Percentiles rank a stretch among this genome's conserved stretches.
phyloP scores from a whole-genome alignment of 2,329 filamentous ascomycete genomes.

The Zarea fungicola region DNA sequence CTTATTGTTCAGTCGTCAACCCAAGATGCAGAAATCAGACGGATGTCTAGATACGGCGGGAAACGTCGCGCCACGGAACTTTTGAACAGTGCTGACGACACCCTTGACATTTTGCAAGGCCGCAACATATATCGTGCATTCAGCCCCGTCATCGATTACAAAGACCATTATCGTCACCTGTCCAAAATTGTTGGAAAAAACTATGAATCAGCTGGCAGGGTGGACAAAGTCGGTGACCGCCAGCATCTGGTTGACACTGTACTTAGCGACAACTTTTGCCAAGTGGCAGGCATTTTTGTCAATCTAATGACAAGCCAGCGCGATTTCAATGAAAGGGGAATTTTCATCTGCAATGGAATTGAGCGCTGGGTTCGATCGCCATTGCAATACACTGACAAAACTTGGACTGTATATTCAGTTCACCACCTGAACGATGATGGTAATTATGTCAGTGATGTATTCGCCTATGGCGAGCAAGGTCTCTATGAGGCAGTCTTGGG shows the following conservation, averaged over 20 bases:
- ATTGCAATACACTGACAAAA: not conserved
- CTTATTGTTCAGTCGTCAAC: not conserved
- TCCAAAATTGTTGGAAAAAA: conserved; percentile 23
- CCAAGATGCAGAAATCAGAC: conserved; percentile 1
- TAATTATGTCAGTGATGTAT: no score
- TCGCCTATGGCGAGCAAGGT: conserved; percentile 14
- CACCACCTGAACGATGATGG: not conserved
- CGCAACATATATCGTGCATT: conserved; percentile 33
- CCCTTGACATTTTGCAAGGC: conserved; percentile 28
- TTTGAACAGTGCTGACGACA: conserved; percentile 22
- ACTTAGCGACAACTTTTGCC: conserved; percentile 28
- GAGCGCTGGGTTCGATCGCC: conserved; percentile 29
- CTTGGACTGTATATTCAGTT: conserved; percentile 10
- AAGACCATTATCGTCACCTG: conserved; percentile 21
- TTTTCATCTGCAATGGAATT: conserved; percentile 28
- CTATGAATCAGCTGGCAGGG: conserved; percentile 25
- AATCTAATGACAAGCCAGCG: conserved; percentile 29
- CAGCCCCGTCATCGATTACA: conserved; percentile 30
- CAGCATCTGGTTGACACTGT: conserved; percentile 23
- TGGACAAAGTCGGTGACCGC: conserved; percentile 18
- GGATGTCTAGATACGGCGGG: conserved; percentile 21
- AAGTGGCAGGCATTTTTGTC: conserved; percentile 31
- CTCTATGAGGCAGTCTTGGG: not conserved
- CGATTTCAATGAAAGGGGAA: conserved; percentile 16
- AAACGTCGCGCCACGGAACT: conserved; percentile 26